Percentiles rank a stretch among this genome's conserved stretches.
Conservation (phyloP, 768 basidiomycete species). For the Holtermannia corniformis region DNA sequence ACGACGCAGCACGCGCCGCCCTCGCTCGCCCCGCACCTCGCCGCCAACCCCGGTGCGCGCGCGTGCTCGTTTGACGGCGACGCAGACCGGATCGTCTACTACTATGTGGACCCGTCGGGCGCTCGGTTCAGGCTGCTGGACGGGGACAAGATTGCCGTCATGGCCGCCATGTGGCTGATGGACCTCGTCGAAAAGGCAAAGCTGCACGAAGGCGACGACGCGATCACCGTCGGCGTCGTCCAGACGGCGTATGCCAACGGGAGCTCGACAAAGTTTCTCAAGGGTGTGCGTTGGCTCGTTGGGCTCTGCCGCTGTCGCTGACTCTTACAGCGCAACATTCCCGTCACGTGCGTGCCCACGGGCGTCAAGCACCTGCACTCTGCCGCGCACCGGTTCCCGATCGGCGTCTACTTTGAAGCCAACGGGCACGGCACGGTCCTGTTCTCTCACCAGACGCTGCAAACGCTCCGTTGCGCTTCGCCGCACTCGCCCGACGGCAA, state of each 20-base stretch:
- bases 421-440: conserved; percentile 97
- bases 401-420: conserved; percentile 99
- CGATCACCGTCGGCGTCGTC: conserved; percentile 81
- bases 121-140: conserved; percentile 75
- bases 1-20: conserved; percentile 80
- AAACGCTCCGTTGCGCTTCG: conserved; percentile 53
- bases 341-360: conserved; percentile 88
- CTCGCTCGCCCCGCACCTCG: conserved; percentile 48
- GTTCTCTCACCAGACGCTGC: conserved; percentile 69
- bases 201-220: conserved; percentile 58
- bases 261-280: conserved; percentile 83
- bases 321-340: conserved; percentile 56
- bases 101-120: conserved; percentile 51
- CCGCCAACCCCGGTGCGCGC: conserved; percentile 51
- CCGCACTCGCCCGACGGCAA: conserved; percentile 75
- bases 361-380: conserved; percentile 98
- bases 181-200: conserved; percentile 80
- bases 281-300: conserved; percentile 39
- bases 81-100: conserved; percentile 94
- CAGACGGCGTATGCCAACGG: conserved; percentile 99
- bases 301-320: not conserved
- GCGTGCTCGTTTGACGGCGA: conserved; percentile 95
- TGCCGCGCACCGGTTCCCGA: conserved; percentile 82
- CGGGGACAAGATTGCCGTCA: conserved; percentile 93
- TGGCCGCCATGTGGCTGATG: conserved; percentile 86